Evolutionary conservation across 768 basidiomycete genomes (phyloP).

Genomic region (Tubosaeta sp.): DNA sequence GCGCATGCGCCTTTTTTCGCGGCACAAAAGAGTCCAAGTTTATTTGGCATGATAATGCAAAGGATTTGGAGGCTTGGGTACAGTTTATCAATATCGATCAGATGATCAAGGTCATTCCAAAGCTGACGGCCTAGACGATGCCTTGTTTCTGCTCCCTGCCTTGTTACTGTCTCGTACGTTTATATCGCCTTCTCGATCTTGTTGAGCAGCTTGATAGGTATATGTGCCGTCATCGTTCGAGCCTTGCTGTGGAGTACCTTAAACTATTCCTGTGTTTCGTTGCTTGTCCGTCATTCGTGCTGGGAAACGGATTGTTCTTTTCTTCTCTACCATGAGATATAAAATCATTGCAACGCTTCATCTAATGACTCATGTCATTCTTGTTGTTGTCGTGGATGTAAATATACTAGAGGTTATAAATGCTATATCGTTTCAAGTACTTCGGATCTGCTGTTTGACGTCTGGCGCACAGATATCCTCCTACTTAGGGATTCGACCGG

Average conservation of each 20-base stretch:
- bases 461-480: too few species aligned
- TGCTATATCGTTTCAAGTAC: background rate
- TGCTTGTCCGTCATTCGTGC: too few species aligned
- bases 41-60: conserved; percentile 63
- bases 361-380: background rate
- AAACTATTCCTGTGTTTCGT: too few species aligned
- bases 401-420: background rate
- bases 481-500: background rate
- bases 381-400: background rate
- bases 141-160: background rate
- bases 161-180: background rate
- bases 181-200: conserved; percentile 1
- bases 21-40: conserved; percentile 62
- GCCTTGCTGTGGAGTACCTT: background rate
- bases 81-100: conserved; percentile 83
- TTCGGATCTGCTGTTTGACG: background rate
- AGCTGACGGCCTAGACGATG: conserved; percentile 53
- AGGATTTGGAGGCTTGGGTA: conserved; percentile 74
- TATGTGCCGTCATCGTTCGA: conserved; percentile 5
- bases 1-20: conserved; percentile 73
- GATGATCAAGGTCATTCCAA: conserved; percentile 74
- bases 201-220: background rate
- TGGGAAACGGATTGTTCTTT: background rate
- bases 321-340: background rate
- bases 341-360: background rate